phyloP scores from a whole-genome alignment of 2,329 filamentous ascomycete genomes.

The Zalaria sp. region DNA sequence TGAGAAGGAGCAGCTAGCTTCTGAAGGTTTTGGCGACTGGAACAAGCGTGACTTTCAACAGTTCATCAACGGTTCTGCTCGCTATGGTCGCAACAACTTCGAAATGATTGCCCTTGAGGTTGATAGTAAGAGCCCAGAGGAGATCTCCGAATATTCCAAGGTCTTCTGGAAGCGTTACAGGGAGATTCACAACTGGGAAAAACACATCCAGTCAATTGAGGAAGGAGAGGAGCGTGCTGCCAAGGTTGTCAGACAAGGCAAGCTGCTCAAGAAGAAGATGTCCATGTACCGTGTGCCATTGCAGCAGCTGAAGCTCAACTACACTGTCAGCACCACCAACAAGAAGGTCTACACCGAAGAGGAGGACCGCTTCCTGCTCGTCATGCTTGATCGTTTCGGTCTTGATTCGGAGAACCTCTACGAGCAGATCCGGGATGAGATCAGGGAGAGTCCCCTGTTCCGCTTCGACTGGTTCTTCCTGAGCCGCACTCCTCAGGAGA shows the following conservation, averaged over 20 bases:
- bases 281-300: slow-evolving; percentile 91
- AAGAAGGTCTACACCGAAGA: slow-evolving; percentile 99
- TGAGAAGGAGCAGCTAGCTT: slow-evolving; percentile 69
- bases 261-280: slow-evolving; percentile 91
- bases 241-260: slow-evolving; percentile 82
- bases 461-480: slow-evolving; percentile 99
- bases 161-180: slow-evolving; percentile 94
- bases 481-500: slow-evolving; percentile 81
- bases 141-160: slow-evolving; percentile 84
- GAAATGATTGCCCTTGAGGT: slow-evolving; percentile 77
- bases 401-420: slow-evolving; percentile 84
- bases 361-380: slow-evolving; percentile 87
- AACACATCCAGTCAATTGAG: slow-evolving; percentile 80
- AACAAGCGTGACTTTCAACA: slow-evolving; percentile 97
- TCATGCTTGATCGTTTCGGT: slow-evolving; percentile 83
- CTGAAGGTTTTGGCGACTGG: slow-evolving; percentile 85
- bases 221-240: slow-evolving; percentile 81
- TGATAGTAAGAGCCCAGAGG: slow-evolving; percentile 72
- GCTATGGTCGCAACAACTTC: slow-evolving; percentile 78
- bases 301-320: slow-evolving; percentile 97
- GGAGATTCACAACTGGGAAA: slow-evolving; percentile 77
- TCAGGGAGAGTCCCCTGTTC: slow-evolving; percentile 86
- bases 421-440: slow-evolving; percentile 92
- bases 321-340: slow-evolving; percentile 96
- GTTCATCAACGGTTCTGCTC: slow-evolving; percentile 89